phyloP scores from a whole-genome alignment of 306 rosid species.

The Heteromeles arbutifolia region DNA sequence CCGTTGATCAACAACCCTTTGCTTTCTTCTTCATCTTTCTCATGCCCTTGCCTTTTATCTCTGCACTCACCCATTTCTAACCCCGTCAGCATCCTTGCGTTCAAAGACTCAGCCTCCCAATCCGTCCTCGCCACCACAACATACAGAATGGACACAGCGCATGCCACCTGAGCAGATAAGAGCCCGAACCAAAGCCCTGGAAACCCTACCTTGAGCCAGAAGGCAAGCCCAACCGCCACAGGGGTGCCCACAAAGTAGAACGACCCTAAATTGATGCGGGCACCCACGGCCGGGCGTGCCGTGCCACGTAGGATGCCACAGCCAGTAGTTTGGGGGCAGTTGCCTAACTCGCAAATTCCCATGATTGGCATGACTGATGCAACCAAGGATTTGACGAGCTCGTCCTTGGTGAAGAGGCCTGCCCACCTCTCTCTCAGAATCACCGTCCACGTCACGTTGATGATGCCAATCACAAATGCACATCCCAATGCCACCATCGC shows the following conservation, averaged over 20 bases:
- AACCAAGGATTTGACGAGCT: constrained; percentile 50
- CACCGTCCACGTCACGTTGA: constrained; percentile 87
- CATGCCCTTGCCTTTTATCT: background rate
- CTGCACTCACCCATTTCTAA: constrained; percentile 33
- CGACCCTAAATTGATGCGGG: constrained; percentile 55
- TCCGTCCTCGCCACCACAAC: constrained; percentile 55
- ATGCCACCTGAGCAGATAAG: constrained; percentile 70
- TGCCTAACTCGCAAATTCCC: constrained; percentile 86
- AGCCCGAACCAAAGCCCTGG: constrained; percentile 93
- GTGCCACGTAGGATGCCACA: constrained; percentile 82
- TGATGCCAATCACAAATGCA: constrained; percentile 62
- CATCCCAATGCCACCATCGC: constrained; percentile 85
- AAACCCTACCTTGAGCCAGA: constrained; percentile 65
- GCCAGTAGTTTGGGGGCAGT: constrained; percentile 89
- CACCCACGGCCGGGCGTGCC: constrained; percentile 69
- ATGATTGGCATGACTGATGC: constrained; percentile 78
- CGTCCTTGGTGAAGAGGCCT: constrained; percentile 60
- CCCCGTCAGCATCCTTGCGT: constrained; percentile 49
- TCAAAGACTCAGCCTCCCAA: constrained; percentile 85
- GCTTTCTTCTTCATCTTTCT: background rate
- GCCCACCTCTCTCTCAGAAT: constrained; percentile 70
- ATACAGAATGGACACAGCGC: constrained; percentile 66
- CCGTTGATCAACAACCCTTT: background rate
- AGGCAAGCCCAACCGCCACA: constrained; percentile 73
- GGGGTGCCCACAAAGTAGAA: constrained; percentile 89